Percentiles rank a stretch among this genome's conserved stretches.
phyloP scores from a whole-genome alignment of 1,284 basidiomycete genomes.

The Papiliotrema laurentii region DNA sequence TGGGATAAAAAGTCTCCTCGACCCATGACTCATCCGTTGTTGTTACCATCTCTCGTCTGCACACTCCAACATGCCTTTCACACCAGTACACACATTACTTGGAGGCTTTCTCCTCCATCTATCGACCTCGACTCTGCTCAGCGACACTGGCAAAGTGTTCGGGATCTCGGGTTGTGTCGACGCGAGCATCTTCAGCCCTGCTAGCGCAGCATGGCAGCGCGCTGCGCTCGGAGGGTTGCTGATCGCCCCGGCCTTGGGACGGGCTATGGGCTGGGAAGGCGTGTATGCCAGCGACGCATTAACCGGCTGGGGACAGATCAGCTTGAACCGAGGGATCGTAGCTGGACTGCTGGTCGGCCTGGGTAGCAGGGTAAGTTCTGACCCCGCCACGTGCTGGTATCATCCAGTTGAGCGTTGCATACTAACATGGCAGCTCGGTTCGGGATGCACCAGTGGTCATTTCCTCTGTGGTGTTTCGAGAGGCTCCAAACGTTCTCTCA shows the following conservation, averaged over 20 bases:
- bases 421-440: constrained; percentile 31
- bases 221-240: constrained; percentile 36
- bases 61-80: constrained; percentile 34
- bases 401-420: no score
- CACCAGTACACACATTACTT: constrained; percentile 59
- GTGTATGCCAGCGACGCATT: constrained; percentile 53
- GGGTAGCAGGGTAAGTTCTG: constrained; percentile 57
- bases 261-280: constrained; percentile 24
- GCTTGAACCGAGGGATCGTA: constrained; percentile 43
- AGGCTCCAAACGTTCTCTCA: constrained; percentile 55
- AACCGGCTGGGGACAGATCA: constrained; percentile 40
- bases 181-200: constrained; percentile 24
- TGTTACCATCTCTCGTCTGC: not conserved
- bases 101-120: constrained; percentile 59
- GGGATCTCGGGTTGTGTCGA: constrained; percentile 64
- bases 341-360: constrained; percentile 62
- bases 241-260: constrained; percentile 25
- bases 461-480: constrained; percentile 64
- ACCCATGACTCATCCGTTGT: not conserved
- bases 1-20: no score
- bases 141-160: constrained; percentile 59
- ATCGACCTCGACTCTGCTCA: constrained; percentile 56
- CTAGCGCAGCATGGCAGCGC: constrained; percentile 36
- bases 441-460: constrained; percentile 53
- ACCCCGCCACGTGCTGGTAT: no score